Percentiles rank a stretch among this genome's conserved stretches.
Evolutionary conservation across 305 asterid genomes (phyloP).

Genomic region (Solanum hybrid): DNA sequence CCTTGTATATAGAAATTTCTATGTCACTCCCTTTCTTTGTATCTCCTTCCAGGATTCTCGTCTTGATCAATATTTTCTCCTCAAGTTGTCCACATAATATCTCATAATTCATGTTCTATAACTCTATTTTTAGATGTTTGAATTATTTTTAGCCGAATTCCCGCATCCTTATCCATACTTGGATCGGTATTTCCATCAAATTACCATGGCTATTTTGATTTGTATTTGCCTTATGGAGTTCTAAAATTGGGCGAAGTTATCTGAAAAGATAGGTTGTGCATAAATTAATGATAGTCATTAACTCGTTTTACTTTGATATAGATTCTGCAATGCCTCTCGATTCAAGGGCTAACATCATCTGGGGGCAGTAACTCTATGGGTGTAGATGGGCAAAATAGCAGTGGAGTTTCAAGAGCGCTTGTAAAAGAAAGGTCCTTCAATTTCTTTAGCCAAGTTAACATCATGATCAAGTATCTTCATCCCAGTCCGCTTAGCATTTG

Average conservation of each 20-base stretch:
- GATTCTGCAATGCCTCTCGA: constrained; percentile 81
- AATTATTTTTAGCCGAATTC: not conserved
- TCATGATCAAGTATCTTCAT: not conserved
- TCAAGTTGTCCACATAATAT: too few relatives aligned
- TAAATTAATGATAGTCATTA: not conserved
- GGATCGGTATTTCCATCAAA: not conserved
- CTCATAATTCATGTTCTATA: not conserved
- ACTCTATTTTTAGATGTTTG: not conserved
- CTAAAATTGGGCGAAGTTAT: not conserved
- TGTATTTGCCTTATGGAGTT: not conserved
- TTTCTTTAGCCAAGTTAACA: not conserved
- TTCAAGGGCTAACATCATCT: constrained; percentile 76
- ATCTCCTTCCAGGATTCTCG: too few relatives aligned
- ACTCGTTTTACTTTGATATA: constrained; percentile 11
- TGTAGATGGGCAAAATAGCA: constrained; percentile 76
- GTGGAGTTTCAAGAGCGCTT: constrained; percentile 82
- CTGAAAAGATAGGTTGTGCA: not conserved
- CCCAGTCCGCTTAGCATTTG: not conserved
- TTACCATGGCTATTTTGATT: not conserved
- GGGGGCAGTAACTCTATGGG: constrained; percentile 66
- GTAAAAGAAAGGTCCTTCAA: constrained; percentile 70
- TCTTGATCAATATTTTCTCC: too few relatives aligned
- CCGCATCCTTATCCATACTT: not conserved
- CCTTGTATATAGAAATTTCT: too few relatives aligned
- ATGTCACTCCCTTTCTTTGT: too few relatives aligned